Evolutionary conservation across 2,329 filamentous ascomycete genomes (phyloP).

Genomic region (Fusarium subglutinans): DNA sequence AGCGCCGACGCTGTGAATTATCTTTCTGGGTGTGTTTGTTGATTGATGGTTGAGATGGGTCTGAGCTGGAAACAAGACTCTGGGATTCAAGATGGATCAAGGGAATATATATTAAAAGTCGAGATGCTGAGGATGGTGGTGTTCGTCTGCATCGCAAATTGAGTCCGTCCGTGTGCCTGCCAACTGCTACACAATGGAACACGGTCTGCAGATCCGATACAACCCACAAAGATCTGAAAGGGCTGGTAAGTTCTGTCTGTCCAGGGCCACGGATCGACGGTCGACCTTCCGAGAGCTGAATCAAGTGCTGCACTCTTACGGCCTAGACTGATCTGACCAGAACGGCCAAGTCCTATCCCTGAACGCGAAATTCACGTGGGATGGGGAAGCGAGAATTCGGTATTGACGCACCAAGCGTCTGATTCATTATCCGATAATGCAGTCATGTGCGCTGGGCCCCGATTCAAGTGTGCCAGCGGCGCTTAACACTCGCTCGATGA

Average conservation of each 20-base stretch:
- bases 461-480: background rate
- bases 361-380: background rate
- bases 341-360: constrained; percentile 7
- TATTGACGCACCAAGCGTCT: background rate
- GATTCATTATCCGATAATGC: background rate
- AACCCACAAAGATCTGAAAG: constrained; percentile 29
- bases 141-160: background rate
- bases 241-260: constrained; percentile 4
- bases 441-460: background rate
- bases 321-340: constrained; percentile 19
- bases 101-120: constrained; percentile 27
- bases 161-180: background rate
- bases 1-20: constrained; percentile 3
- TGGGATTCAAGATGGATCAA: background rate
- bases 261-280: constrained; percentile 34
- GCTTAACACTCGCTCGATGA: background rate
- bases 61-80: background rate
- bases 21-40: background rate
- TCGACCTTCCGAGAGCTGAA: constrained; percentile 28
- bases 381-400: constrained; percentile 28
- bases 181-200: constrained; percentile 26
- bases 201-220: constrained; percentile 34
- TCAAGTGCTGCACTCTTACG: background rate
- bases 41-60: constrained; percentile 13
- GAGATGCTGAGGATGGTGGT: background rate